These are phyloP conservation scores for Allantophomopsis lycopodina DNA, from an alignment of 2,329 filamentous ascomycete species.

Conservation along the genomic window DNA sequence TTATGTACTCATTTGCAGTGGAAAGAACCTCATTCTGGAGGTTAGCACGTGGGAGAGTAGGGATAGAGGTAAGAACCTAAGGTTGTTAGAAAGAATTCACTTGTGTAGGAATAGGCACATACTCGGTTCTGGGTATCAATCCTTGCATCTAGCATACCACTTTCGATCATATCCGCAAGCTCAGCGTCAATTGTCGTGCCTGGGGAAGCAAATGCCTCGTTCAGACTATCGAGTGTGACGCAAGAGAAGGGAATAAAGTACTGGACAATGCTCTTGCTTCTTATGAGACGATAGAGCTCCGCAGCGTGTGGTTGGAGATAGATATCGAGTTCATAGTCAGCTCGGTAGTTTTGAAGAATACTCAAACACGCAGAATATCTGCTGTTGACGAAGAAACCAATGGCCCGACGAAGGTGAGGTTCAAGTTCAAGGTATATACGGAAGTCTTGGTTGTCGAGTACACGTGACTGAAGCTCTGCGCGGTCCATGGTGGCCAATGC, in stretches of 20 bases:
- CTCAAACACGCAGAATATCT: slow-evolving; percentile 78
- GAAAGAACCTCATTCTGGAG: slow-evolving; percentile 60
- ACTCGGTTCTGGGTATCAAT: slow-evolving; percentile 75
- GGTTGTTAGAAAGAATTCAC: slow-evolving; percentile 3
- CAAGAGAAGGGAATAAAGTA: slow-evolving; percentile 86
- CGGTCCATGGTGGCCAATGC: slow-evolving; percentile 85
- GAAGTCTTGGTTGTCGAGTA: slow-evolving; percentile 72
- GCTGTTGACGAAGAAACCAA: slow-evolving; percentile 78
- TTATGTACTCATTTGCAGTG: slow-evolving; percentile 58
- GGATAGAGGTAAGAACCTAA: slow-evolving; percentile 59
- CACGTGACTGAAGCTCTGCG: slow-evolving; percentile 54
- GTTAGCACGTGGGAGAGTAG: slow-evolving; percentile 48
- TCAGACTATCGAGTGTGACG: slow-evolving; percentile 69
- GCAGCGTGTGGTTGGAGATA: slow-evolving; percentile 66
- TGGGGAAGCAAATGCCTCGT: slow-evolving; percentile 56
- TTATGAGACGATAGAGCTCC: slow-evolving; percentile 58
- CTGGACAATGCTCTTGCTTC: slow-evolving; percentile 84
- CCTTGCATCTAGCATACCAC: slow-evolving; percentile 57
- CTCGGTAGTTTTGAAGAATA: slow-evolving; percentile 66
- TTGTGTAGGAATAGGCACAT: slow-evolving; percentile 11
- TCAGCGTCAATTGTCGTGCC: slow-evolving; percentile 57
- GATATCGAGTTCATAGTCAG: slow-evolving; percentile 83
- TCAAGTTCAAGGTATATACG: slow-evolving; percentile 83
- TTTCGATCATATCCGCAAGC: slow-evolving; percentile 64
- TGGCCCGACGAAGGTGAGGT: slow-evolving; percentile 84